Evolutionary conservation across 257 asterid genomes (phyloP), one percentile per base, ranked within the genome.

Genomic region (Petunia secreta): DNA sequence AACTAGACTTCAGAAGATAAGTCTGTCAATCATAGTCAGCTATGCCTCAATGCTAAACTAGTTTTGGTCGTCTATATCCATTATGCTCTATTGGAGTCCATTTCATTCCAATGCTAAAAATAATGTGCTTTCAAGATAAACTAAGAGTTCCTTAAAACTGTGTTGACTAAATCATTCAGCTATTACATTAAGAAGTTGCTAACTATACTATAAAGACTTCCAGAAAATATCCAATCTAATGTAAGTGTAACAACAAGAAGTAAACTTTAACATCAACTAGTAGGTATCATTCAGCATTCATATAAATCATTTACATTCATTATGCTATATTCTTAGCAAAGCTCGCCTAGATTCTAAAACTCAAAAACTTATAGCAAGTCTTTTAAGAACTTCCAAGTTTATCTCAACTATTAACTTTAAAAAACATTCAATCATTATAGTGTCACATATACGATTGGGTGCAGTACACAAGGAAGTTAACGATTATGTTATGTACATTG

Each of bases 191-290:
- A 10, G 14, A 52, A 52, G 63, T 57, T 48, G 25, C 77, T 48
- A 69, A 43, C 39, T 46, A 16, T 4, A 43, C 53, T 40, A 43
- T 16, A 16, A 13, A 69, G 76, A 46, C 55, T 67, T 67, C 75
- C 8, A 41, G 8, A 43, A 44, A 34, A 48, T 71, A 71, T 25
- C 43, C 60, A 2, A 71, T 50, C 44, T 34, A 6, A 50, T 50
- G 13, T 6, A 71, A 11, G 60, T 34, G 44, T 48, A 50, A 6
- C 16, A 25, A 16, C 59, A 46, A 36, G 14, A 50, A 73, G 62
- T 50, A 40, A 5, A 50, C 46, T 73, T 69, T 73, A 71, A 55
- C 41, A 34, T 71, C 50, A 55, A 25, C 41, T 71, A 71, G 44
- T 48, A 5, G 11, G 13, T 34, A 48, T 34, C 77, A 0, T 71